A percentile compares a stretch with the other conserved stretches of the same genome.
Evolutionary conservation across 768 basidiomycete species (phyloP).

Genomic region (Cyathus striatus): DNA sequence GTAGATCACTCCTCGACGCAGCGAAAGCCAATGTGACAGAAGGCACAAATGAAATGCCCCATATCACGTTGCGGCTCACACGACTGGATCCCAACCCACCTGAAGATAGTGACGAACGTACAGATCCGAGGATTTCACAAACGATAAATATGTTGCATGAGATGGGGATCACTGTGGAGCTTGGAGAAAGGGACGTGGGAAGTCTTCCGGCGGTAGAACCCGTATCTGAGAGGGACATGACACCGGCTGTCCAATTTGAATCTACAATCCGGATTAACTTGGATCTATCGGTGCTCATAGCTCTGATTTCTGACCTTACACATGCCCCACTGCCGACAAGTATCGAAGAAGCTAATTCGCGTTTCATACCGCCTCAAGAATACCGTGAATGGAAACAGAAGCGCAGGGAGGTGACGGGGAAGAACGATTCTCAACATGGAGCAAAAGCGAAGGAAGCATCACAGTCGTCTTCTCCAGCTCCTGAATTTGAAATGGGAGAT

Average conservation of each 20-base stretch:
- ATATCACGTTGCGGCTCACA: constrained; percentile 61
- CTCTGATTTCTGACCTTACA: constrained; percentile 77
- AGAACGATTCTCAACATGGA: too few relatives aligned
- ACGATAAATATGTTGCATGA: constrained; percentile 51
- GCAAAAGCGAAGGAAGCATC: constrained; percentile 5
- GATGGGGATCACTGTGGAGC: constrained; percentile 63
- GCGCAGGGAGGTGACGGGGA: constrained; percentile 16
- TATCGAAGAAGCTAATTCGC: constrained; percentile 49
- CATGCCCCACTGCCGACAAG: constrained; percentile 62
- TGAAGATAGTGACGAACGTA: constrained; percentile 16
- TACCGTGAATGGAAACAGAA: constrained; percentile 59
- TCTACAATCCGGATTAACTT: constrained; percentile 69
- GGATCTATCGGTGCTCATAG: constrained; percentile 82
- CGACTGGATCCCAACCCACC: constrained; percentile 47
- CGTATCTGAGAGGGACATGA: not conserved
- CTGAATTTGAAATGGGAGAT: constrained; percentile 22
- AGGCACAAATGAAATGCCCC: constrained; percentile 31
- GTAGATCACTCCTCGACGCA: constrained; percentile 59
- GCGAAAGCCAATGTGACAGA: constrained; percentile 53
- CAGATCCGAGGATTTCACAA: constrained; percentile 53
- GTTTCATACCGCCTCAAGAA: constrained; percentile 57
- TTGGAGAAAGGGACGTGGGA: constrained; percentile 48
- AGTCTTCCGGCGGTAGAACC: constrained; percentile 13
- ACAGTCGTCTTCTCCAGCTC: constrained; percentile 1
- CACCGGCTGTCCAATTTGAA: constrained; percentile 16